Percentiles rank a stretch among this genome's conserved stretches.
Conservation (phyloP, 176 grass and related monocot species). For the barley (Hordeum vulgare) region MorexV3_pseudomolecules_assembly NC_058519.1:282125105-282125604, state of each 20-base stretch:
- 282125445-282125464: conserved; percentile 24
- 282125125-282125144: too few species aligned
- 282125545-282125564: conserved; percentile 40
- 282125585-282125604: not conserved
- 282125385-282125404: not conserved
- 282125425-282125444: conserved; percentile 22
- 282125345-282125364: not conserved
- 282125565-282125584: conserved; percentile 48
- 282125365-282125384: not conserved
- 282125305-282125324: not conserved
- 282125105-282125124: too few species aligned
- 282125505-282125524: conserved; percentile 54
- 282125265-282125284: not conserved
- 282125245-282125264: not conserved
- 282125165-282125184: too few species aligned
- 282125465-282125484: conserved; percentile 25
- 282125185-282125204: too few species aligned
- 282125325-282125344: not conserved
- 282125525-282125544: conserved; percentile 50
- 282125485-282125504: conserved; percentile 35
- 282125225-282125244: conserved; percentile 18
- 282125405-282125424: not conserved
- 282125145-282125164: too few species aligned
- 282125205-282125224: too few species aligned
- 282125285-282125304: conserved; percentile 8